These are phyloP conservation scores for Glaciozyma antarctica DNA, from an alignment of 768 basidiomycete genomes.

Conservation along the genomic window DNA sequence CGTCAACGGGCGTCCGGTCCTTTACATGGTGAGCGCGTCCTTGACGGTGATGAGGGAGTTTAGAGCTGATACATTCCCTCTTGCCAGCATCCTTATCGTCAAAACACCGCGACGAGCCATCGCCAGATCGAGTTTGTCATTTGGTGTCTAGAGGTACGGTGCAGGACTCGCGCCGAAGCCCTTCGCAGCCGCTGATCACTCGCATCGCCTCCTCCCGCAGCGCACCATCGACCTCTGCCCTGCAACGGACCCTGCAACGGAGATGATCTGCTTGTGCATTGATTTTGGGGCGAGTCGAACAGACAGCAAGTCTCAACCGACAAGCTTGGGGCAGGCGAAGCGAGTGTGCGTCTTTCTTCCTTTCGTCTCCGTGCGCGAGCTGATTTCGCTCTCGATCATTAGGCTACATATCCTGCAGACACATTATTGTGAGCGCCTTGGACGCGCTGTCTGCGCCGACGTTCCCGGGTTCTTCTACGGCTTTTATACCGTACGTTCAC, in stretches of 20 bases:
- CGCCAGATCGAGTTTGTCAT: slow-evolving; percentile 49
- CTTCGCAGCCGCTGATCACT: background rate
- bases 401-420: slow-evolving; percentile 40
- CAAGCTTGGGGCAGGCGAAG: slow-evolving; percentile 32
- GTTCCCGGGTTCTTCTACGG: slow-evolving; percentile 47
- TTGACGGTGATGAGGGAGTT: background rate
- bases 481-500: slow-evolving; percentile 24
- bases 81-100: slow-evolving; percentile 48
- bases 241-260: slow-evolving; percentile 18
- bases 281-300: slow-evolving; percentile 33
- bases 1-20: slow-evolving; percentile 28
- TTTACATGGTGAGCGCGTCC: slow-evolving; percentile 24
- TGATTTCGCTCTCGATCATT: slow-evolving; percentile 42
- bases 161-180: too few species aligned
- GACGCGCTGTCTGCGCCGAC: slow-evolving; percentile 60
- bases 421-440: slow-evolving; percentile 57
- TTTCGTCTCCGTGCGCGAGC: background rate
- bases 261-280: slow-evolving; percentile 34
- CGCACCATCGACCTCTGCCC: slow-evolving; percentile 28
- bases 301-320: slow-evolving; percentile 31
- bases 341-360: slow-evolving; percentile 24
- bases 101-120: slow-evolving; percentile 56
- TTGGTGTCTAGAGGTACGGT: slow-evolving; percentile 62
- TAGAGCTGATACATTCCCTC: background rate
- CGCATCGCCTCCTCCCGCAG: background rate